A percentile compares a stretch with the other conserved stretches of the same genome.
phyloP scores from a whole-genome alignment of 495 filamentous ascomycete species.

The Penicillium paradoxum region DNA sequence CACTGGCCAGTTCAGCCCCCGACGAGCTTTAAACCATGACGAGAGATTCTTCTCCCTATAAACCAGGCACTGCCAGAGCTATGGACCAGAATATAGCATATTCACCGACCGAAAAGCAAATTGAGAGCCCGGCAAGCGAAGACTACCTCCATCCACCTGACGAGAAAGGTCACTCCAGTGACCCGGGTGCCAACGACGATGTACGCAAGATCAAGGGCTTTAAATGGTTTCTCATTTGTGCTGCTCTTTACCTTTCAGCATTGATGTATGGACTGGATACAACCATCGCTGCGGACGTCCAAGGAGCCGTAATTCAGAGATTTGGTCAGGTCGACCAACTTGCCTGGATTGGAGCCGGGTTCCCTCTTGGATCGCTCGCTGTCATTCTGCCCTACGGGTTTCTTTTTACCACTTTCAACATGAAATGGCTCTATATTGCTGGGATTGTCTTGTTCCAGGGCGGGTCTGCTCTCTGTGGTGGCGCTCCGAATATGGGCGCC shows the following conservation, averaged over 20 bases:
- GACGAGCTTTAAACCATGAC: too few species aligned
- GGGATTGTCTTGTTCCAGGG: conserved; percentile 26
- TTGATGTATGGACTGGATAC: conserved; percentile 37
- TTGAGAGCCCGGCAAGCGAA: too few species aligned
- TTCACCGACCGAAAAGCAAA: too few species aligned
- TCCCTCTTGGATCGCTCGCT: conserved; percentile 16
- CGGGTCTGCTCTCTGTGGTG: conserved; percentile 32
- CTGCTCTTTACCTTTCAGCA: conserved; percentile 17
- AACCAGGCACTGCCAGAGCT: too few species aligned
- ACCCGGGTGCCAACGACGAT: too few species aligned
- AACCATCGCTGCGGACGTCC: conserved; percentile 39
- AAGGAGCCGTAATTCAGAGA: conserved; percentile 19
- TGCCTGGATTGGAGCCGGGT: conserved; percentile 22
- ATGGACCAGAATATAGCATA: too few species aligned
- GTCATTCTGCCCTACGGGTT: conserved; percentile 7
- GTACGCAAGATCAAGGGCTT: background rate
- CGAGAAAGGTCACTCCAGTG: too few species aligned
- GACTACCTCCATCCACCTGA: too few species aligned
- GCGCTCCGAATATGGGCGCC: conserved; percentile 25
- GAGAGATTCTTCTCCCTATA: too few species aligned
- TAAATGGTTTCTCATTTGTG: conserved; percentile 10
- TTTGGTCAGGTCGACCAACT: conserved; percentile 23
- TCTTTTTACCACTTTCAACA: conserved; percentile 19
- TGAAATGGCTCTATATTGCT: conserved; percentile 27
- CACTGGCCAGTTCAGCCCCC: too few species aligned